Conservation (phyloP, 2,329 filamentous ascomycete genomes). For the Diaporthe humulicola region DNA sequence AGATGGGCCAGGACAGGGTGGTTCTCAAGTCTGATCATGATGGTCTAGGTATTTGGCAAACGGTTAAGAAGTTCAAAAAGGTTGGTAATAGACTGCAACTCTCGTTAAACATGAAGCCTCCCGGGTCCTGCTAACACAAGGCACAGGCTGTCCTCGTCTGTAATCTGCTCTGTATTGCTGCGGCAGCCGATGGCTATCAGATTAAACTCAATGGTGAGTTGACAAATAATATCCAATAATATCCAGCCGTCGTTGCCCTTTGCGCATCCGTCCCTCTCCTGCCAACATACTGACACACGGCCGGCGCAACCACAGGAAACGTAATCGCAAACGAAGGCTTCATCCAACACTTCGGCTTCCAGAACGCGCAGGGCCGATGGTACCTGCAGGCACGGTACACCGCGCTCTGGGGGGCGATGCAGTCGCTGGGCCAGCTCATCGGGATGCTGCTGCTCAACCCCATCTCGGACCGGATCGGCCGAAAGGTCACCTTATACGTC, state of each 20-base stretch:
- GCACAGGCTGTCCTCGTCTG: neutral
- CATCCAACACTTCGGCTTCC: conserved; percentile 40
- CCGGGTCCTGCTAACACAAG: neutral
- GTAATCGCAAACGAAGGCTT: conserved; percentile 41
- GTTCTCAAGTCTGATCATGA: neutral
- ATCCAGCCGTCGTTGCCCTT: neutral
- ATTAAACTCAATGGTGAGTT: neutral
- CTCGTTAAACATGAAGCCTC: rapidly evolving
- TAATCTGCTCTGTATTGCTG: neutral
- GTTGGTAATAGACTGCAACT: neutral
- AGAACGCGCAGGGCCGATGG: conserved; percentile 29
- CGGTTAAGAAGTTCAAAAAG: conserved; percentile 19
- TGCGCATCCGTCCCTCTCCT: neutral
- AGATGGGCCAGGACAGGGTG: neutral
- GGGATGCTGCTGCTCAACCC: conserved; percentile 39
- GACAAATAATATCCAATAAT: neutral
- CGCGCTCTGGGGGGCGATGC: conserved; percentile 39
- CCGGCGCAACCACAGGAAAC: conserved; percentile 22
- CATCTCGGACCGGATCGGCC: conserved; percentile 36
- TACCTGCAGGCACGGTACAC: conserved; percentile 38
- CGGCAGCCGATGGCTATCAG: neutral
- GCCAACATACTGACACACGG: neutral
- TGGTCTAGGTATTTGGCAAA: neutral
- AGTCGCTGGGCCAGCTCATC: conserved; percentile 40
- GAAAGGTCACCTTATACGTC: conserved; percentile 40